A percentile compares a stretch with the other conserved stretches of the same genome.
Conservation (phyloP, 2,329 filamentous ascomycete genomes). For the Nothophaeocryptopus gaeumannii region DNA sequence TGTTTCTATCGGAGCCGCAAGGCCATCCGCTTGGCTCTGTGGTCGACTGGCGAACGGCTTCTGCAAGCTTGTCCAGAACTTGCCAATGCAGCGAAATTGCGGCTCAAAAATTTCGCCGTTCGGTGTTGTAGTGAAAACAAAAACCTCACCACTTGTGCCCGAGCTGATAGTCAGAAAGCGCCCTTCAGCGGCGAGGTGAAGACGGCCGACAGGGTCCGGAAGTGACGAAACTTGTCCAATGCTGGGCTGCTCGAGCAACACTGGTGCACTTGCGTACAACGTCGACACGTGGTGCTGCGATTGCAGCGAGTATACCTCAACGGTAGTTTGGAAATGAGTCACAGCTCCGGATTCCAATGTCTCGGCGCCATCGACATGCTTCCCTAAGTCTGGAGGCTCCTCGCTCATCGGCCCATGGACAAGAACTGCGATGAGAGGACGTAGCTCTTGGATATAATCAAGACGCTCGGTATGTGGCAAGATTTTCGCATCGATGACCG, state of each 20-base stretch:
- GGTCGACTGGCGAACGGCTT: slow-evolving; percentile 16
- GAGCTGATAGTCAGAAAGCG: slow-evolving; percentile 73
- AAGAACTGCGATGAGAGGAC: slow-evolving; percentile 75
- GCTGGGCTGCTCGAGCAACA: slow-evolving; percentile 41
- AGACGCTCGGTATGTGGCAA: slow-evolving; percentile 62
- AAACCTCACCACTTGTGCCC: slow-evolving; percentile 81
- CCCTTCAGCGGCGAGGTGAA: slow-evolving; percentile 70
- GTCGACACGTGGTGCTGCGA: slow-evolving; percentile 70
- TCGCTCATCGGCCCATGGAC: slow-evolving; percentile 72
- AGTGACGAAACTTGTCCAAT: slow-evolving; percentile 25
- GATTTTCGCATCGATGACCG: slow-evolving; percentile 78
- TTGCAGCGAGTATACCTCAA: slow-evolving; percentile 82
- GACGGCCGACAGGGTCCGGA: slow-evolving; percentile 67
- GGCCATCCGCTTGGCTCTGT: slow-evolving; percentile 27
- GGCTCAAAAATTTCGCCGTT: slow-evolving; percentile 28
- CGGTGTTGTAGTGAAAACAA: slow-evolving; percentile 56
- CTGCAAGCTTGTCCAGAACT: slow-evolving; percentile 80
- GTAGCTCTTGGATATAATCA: slow-evolving; percentile 54
- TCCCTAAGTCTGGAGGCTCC: slow-evolving; percentile 30
- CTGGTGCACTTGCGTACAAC: slow-evolving; percentile 67
- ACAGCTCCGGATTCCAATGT: slow-evolving; percentile 33
- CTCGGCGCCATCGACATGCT: slow-evolving; percentile 34
- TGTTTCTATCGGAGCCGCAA: slow-evolving; percentile 25
- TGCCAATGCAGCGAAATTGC: slow-evolving; percentile 69
- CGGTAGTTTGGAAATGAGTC: slow-evolving; percentile 76